Evolutionary conservation across 129 eudicot species (phyloP), one percentile per base, ranked within the genome.

Genomic region (Erigeron canadensis): DNA sequence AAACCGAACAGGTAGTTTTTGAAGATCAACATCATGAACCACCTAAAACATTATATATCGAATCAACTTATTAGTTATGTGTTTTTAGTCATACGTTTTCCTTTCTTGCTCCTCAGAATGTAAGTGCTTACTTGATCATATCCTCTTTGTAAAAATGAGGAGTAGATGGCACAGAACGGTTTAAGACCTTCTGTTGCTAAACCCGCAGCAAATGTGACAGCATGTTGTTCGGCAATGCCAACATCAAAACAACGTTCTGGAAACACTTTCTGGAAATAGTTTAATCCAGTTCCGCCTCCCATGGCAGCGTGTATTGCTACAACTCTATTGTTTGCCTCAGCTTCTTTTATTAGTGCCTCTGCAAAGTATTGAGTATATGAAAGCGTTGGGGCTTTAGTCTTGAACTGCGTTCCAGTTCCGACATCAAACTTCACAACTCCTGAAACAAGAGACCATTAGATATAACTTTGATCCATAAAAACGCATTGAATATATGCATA

Each of bases 241-340:
- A 90, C 97, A 65, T 91, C 97, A 73, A 91, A 91, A 75, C 97
- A 91, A 2, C 95, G 89, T 18, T 84, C 84, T 0, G 97, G 97
- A 67, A 91, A 91, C 46, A 53, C 71, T 56, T 86, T 84, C 58
- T 91, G 95, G 83, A 91, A 91, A 39, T 80, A 84, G 34, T 91
- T 91, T 0, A 91, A 87, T n/a, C 97, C 97, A 8, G 97, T 87
- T 60, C 97, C 97, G 0, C 97, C 97, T 59, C 97, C 97, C 97
- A 91, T 91, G 45, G 97, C 97, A 18, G 97, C 97, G 64, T 91
- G 97, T 40, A 91, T 86, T 7, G 88, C 95, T 17, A 91, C 95
- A 68, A 91, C 72, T 80, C 72, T 86, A 48, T 72, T 79, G 58
- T 91, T 95, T 17, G 45, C 73, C 71, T 91, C 95, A 1, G 97